Conservation (phyloP, 2,329 filamentous ascomycete species). For the Parafenestella ontariensis region DNA sequence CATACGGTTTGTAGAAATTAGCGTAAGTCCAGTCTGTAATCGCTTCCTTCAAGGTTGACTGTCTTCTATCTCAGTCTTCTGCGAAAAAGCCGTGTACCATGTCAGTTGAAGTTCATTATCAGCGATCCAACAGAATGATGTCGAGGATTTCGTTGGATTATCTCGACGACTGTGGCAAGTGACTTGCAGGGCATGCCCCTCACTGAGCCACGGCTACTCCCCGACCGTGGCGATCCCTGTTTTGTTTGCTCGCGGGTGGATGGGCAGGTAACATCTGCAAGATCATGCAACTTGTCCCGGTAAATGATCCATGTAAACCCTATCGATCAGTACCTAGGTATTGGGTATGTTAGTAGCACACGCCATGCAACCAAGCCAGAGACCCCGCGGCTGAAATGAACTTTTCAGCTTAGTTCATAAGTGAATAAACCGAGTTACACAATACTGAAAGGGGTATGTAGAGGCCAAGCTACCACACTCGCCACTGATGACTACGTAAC, state of each 20-base stretch:
- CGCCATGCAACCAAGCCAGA: not conserved
- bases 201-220: not conserved
- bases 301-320: not conserved
- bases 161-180: not conserved
- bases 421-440: not conserved
- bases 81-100: too few relatives aligned
- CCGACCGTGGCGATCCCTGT: not conserved
- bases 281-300: not conserved
- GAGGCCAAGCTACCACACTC: not conserved
- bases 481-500: not conserved
- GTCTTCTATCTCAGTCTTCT: too few relatives aligned
- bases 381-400: not conserved
- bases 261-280: constrained; percentile 1
- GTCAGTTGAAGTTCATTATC: too few relatives aligned
- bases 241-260: not conserved
- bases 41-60: too few relatives aligned
- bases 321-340: not conserved
- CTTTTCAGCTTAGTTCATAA: not conserved
- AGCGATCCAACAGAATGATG: not conserved
- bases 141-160: not conserved
- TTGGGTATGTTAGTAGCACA: not conserved
- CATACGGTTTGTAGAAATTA: too few relatives aligned
- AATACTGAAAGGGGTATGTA: not conserved
- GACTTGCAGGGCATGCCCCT: too few relatives aligned
- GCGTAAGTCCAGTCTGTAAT: too few relatives aligned